These are phyloP conservation scores for Dendrobium catenatum DNA, from an alignment of 106 monocot genomes.

Conservation along the genomic window DNA sequence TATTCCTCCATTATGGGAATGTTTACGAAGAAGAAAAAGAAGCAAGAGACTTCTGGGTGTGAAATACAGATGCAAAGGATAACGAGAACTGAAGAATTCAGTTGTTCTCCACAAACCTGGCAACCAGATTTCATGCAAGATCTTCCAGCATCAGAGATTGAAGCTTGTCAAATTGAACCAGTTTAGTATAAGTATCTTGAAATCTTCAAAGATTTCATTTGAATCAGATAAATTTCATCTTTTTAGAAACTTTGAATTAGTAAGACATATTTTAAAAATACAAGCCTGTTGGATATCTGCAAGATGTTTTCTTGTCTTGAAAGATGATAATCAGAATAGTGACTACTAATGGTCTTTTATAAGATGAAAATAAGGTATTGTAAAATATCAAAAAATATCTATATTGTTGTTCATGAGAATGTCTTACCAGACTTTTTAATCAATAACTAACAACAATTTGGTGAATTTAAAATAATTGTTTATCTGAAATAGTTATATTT, in stretches of 20 bases:
- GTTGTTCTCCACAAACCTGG: not conserved
- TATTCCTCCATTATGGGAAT: conserved; percentile 8
- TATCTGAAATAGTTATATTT: too few relatives aligned
- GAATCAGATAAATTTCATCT: not conserved
- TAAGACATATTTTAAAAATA: too few relatives aligned
- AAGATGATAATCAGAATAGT: not conserved
- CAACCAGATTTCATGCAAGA: not conserved
- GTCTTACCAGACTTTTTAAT: not conserved
- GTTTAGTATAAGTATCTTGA: not conserved
- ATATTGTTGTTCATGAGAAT: not conserved
- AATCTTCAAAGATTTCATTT: not conserved
- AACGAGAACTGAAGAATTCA: not conserved
- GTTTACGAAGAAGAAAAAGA: conserved; percentile 1
- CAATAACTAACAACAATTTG: too few relatives aligned
- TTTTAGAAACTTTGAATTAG: too few relatives aligned
- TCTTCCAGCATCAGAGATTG: not conserved
- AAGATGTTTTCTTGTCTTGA: too few relatives aligned
- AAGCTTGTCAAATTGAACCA: not conserved
- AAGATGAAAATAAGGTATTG: not conserved
- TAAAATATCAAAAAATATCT: not conserved
- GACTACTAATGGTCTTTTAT: not conserved
- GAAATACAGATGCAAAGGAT: conserved; percentile 6
- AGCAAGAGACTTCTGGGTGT: not conserved
- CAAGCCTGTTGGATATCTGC: too few relatives aligned
- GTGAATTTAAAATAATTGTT: too few relatives aligned